phyloP scores from a whole-genome alignment of 73 alveolate genomes.

The Tetrahymena borealis region DNA sequence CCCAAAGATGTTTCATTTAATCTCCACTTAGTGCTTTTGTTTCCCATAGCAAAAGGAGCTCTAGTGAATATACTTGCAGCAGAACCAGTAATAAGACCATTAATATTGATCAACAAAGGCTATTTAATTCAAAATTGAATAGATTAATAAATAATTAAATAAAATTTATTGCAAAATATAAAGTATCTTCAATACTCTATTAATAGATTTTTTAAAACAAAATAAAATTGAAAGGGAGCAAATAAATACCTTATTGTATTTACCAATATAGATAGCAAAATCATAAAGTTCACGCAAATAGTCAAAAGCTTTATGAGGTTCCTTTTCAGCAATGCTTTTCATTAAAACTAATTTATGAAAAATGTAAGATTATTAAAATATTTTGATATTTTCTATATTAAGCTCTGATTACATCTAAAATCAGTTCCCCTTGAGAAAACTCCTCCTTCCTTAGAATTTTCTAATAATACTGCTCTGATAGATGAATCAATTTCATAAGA shows the following conservation, averaged over 20 bases:
- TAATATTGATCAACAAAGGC: neutral
- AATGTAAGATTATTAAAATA: neutral
- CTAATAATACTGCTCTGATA: neutral
- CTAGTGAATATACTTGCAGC: neutral
- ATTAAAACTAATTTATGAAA: neutral
- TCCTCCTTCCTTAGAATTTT: neutral
- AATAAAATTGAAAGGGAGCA: no score
- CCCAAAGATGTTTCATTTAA: constrained; percentile 12
- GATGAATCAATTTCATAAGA: neutral
- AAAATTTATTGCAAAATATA: no score
- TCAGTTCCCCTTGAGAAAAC: neutral
- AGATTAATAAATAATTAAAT: no score
- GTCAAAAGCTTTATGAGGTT: neutral
- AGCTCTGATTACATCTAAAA: neutral
- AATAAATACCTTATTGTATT: neutral
- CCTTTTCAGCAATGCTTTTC: neutral
- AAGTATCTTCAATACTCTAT: no score
- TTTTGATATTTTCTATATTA: neutral
- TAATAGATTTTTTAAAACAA: no score
- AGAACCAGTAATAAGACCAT: neutral
- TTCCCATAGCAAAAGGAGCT: neutral
- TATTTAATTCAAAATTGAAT: no score
- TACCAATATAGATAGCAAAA: neutral
- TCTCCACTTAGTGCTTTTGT: neutral
- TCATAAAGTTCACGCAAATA: neutral